Evolutionary conservation across 2,329 filamentous ascomycete genomes (phyloP), one percentile per base, ranked within the genome.

Genomic region (Ustulina deusta): DNA sequence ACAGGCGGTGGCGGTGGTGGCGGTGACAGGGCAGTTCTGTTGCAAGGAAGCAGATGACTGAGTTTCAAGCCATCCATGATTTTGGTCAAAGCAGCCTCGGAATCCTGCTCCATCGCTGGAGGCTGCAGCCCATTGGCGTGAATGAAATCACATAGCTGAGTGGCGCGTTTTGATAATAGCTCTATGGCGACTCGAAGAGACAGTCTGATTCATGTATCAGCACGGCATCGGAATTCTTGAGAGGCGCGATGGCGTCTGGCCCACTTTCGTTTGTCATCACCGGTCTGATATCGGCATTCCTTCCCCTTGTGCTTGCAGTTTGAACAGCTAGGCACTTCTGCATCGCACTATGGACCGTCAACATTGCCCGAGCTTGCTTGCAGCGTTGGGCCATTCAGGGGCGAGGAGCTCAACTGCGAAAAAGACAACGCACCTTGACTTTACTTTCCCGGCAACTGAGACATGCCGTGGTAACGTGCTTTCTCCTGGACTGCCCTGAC

Each of bases 61-160:
- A 52, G 49, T 27, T 52, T 52, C 27, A 52, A 52, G 49, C 49
- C 49, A 20, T 52, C 49, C 49, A 52, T 52, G 49, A 11, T 27
- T 17, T 34, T 52, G 10, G n/a, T 52, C 49, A 52, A 52, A 34
- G 49, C n/a, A 6, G n/a, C 29, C 49, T 52, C 49, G 11, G 49
- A 52, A 15, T 52, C 49, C 20, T 20, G 27, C 17, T 52, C 49
- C 49, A 52, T 52, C 20, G 49, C 3, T 6, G 49, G 49, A 20
- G 20, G n/a, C 10, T 52, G 22, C 15, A 52, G 29, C 13, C 49
- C 49, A 20, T 36, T 52, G 15, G 27, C 49, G 4, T 34, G 49
- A 52, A 52, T 52, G 49, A 52, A 52, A 29, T 52, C 49, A 52
- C 20, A 52, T 52, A 52, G n/a, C 13, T 52, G 49, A 52, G 49